phyloP scores from a whole-genome alignment of 1,284 basidiomycete genomes.

The Ceratobasidium papillatum region DNA sequence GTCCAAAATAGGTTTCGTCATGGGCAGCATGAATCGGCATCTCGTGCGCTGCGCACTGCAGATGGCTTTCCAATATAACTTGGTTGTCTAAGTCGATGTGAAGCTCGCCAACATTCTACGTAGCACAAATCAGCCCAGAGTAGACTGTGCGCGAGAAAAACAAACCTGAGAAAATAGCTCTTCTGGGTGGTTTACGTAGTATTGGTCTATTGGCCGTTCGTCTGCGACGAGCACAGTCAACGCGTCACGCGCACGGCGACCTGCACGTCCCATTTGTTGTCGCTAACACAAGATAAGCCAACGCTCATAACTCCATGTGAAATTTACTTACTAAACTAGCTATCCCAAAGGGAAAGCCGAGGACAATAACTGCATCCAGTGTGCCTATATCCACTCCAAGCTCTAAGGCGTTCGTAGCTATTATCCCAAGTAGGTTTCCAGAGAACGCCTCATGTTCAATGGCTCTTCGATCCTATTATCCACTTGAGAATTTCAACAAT shows the following conservation, averaged over 20 bases:
- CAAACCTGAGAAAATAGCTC: conserved; percentile 67
- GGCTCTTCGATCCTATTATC: conserved; percentile 72
- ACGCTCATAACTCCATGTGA: conserved; percentile 1
- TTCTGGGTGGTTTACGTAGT: conserved; percentile 77
- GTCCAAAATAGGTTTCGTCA: conserved; percentile 80
- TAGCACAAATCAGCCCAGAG: background rate
- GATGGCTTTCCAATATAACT: conserved; percentile 81
- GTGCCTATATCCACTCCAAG: conserved; percentile 91
- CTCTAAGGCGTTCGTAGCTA: conserved; percentile 92
- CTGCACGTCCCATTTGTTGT: conserved; percentile 91
- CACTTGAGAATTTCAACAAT: background rate
- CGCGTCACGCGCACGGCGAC: conserved; percentile 82
- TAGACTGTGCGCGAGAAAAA: background rate
- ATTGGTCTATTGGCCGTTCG: conserved; percentile 75
- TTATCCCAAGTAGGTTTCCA: conserved; percentile 81
- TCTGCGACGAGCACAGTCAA: conserved; percentile 83
- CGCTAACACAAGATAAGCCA: conserved; percentile 56
- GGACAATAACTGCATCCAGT: conserved; percentile 88
- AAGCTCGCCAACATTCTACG: conserved; percentile 65
- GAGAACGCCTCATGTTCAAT: conserved; percentile 90
- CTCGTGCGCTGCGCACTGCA: conserved; percentile 89
- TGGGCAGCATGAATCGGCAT: conserved; percentile 74
- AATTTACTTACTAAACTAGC: conserved; percentile 71
- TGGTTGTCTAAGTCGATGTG: conserved; percentile 79
- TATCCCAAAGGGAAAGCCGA: conserved; percentile 83